Conservation (phyloP, 345 rosid genomes). For the Citrus unshiu region DNA sequence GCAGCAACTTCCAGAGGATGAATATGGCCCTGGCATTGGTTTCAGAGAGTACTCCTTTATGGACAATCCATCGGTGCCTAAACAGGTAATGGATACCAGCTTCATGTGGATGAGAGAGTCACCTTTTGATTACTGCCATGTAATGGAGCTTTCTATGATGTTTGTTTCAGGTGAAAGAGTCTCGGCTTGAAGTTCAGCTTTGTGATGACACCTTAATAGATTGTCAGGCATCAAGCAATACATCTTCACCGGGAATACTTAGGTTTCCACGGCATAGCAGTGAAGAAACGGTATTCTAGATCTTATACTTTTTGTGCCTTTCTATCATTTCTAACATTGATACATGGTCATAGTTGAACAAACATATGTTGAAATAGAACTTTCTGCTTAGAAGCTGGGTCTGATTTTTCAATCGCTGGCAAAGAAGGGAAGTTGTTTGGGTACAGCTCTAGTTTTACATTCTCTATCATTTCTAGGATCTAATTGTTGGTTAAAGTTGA, state of each 20-base stretch:
- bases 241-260: slow-evolving; percentile 46
- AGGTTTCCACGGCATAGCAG: slow-evolving; percentile 76
- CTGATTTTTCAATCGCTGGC: no score
- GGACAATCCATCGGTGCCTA: slow-evolving; percentile 70
- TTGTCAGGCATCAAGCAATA: slow-evolving; percentile 53
- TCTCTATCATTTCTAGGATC: no score
- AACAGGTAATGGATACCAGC: slow-evolving; percentile 48
- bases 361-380: background rate
- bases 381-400: no score
- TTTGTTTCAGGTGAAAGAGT: slow-evolving; percentile 74
- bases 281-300: slow-evolving; percentile 67
- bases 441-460: no score
- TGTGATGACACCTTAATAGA: slow-evolving; percentile 68
- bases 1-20: slow-evolving; percentile 63
- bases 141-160: background rate
- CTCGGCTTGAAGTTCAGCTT: slow-evolving; percentile 87
- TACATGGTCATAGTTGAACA: background rate
- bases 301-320: slow-evolving; percentile 1
- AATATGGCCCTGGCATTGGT: slow-evolving; percentile 78
- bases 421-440: no score
- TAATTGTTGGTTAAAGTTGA: background rate
- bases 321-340: background rate
- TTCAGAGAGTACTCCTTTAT: slow-evolving; percentile 88
- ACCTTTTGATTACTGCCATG: background rate
- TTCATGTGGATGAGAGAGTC: background rate